A percentile compares a stretch with the other conserved stretches of the same genome.
Conservation (phyloP, 1,284 basidiomycete species). For the Puccinia coronata region DNA sequence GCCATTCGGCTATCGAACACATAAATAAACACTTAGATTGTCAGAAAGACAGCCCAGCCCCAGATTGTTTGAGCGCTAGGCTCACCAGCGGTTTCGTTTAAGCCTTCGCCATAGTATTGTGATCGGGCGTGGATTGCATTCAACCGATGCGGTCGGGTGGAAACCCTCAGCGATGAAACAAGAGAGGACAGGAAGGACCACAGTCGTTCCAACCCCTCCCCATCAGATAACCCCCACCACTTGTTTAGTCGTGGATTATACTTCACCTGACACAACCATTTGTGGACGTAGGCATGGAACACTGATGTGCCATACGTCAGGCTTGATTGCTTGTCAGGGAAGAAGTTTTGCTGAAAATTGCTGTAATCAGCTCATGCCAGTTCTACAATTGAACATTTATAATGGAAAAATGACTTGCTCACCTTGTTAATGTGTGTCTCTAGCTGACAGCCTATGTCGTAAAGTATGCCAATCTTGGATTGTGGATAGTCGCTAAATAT, state of each 20-base stretch:
- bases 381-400: too few relatives aligned
- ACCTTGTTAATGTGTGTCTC: constrained; percentile 3
- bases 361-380: background rate
- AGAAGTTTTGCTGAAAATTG: background rate
- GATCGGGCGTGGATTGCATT: background rate
- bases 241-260: constrained; percentile 1
- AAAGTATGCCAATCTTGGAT: background rate
- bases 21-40: too few relatives aligned
- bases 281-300: constrained; percentile 2
- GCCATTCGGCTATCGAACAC: too few relatives aligned
- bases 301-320: constrained; percentile 13
- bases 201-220: constrained; percentile 11
- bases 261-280: constrained; percentile 14
- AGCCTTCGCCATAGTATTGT: background rate
- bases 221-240: constrained; percentile 5
- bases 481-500: background rate
- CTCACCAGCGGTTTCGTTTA: background rate
- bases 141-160: background rate
- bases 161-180: background rate
- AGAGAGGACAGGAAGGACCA: background rate
- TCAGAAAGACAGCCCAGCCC: too few relatives aligned
- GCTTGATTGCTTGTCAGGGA: background rate
- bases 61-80: too few relatives aligned
- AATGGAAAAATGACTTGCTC: background rate
- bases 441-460: background rate